phyloP scores from a whole-genome alignment of 768 basidiomycete genomes.

The Agrocybe pediades region DNA sequence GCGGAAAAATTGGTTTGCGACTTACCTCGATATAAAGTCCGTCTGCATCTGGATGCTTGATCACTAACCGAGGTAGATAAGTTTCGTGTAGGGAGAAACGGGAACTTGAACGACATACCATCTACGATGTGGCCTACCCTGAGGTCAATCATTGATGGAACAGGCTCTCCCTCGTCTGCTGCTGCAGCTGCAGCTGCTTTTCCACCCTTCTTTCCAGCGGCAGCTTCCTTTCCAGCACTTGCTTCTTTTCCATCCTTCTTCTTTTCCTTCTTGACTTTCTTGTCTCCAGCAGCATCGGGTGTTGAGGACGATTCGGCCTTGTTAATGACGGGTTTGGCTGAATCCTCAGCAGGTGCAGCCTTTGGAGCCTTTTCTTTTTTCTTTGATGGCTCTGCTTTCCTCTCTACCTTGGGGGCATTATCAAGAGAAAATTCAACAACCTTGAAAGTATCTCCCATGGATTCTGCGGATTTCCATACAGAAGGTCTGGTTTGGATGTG shows the following conservation, averaged over 20 bases:
- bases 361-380: conserved; percentile 71
- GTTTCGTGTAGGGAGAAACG: no score
- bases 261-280: conserved; percentile 50
- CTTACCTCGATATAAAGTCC: conserved; percentile 92
- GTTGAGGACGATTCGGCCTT: conserved; percentile 19
- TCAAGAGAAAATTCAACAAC: conserved; percentile 71
- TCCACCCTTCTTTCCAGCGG: conserved; percentile 23
- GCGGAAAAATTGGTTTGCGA: background rate
- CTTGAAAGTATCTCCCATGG: conserved; percentile 52
- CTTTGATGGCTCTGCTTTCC: conserved; percentile 72
- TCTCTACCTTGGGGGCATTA: conserved; percentile 71
- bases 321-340: conserved; percentile 24
- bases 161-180: conserved; percentile 77
- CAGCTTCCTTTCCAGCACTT: conserved; percentile 38
- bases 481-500: conserved; percentile 79
- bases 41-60: conserved; percentile 96
- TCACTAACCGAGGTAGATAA: conserved; percentile 52
- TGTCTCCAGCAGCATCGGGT: conserved; percentile 14
- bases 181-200: conserved; percentile 53
- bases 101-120: conserved; percentile 49
- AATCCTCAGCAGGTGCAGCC: conserved; percentile 23
- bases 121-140: conserved; percentile 93
- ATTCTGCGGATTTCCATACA: conserved; percentile 58
- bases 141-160: conserved; percentile 96
- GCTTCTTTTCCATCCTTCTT: conserved; percentile 66